phyloP scores from a whole-genome alignment of 2,329 filamentous ascomycete genomes.

The Calonectria pseudoreteaudii region DNA sequence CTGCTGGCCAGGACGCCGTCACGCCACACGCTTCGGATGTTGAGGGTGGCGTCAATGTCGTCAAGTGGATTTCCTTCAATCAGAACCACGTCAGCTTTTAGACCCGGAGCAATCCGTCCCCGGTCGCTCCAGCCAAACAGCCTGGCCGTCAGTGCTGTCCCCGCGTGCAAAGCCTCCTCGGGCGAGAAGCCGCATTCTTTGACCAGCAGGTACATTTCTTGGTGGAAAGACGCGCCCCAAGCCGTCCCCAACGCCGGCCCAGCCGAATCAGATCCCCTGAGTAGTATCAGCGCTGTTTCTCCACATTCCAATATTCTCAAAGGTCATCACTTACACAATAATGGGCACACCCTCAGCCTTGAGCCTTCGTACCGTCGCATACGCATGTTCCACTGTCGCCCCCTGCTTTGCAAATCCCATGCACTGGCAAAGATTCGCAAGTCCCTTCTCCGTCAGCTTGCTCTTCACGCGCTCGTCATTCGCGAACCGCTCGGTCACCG shows the following conservation, averaged over 20 bases:
- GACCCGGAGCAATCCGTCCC: conserved; percentile 21
- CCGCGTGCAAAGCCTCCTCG: conserved; percentile 27
- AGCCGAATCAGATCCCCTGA: conserved; percentile 32
- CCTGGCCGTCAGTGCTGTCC: conserved; percentile 27
- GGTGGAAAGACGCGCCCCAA: conserved; percentile 26
- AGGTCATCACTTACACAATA: conserved; percentile 18
- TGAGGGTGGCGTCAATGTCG: conserved; percentile 9
- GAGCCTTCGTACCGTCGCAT: conserved; percentile 25
- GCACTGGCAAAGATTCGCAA: not conserved
- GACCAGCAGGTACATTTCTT: conserved; percentile 31
- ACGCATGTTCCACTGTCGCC: conserved; percentile 26
- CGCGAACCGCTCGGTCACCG: conserved; percentile 32
- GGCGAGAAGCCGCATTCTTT: conserved; percentile 29
- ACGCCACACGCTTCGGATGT: conserved; percentile 30
- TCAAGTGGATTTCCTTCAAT: conserved; percentile 27
- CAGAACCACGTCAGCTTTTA: conserved; percentile 30
- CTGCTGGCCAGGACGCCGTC: conserved; percentile 6
- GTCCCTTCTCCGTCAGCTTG: not conserved
- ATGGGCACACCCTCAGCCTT: conserved; percentile 26
- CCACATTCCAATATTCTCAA: not conserved
- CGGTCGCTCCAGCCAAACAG: conserved; percentile 26
- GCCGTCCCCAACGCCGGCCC: conserved; percentile 23
- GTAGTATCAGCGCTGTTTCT: not conserved
- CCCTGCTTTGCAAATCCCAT: conserved; percentile 10
- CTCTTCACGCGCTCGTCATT: conserved; percentile 26